phyloP scores from a whole-genome alignment of 2,329 filamentous ascomycete genomes.

The Ilyonectria sp. region DNA sequence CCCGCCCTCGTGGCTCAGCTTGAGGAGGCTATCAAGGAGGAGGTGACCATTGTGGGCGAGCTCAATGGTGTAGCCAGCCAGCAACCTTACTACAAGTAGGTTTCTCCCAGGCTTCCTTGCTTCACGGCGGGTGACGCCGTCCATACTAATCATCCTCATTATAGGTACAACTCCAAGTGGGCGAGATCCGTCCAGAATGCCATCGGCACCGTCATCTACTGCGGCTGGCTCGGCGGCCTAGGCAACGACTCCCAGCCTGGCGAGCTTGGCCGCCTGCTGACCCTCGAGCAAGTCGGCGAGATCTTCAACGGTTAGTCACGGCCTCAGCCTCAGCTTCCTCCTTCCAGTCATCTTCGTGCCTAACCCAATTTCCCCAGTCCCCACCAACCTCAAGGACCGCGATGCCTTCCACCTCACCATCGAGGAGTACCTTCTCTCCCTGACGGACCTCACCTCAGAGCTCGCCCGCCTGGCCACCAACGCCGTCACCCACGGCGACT shows the following conservation, averaged over 20 bases:
- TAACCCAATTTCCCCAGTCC: constrained; percentile 70
- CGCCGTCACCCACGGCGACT: constrained; percentile 89
- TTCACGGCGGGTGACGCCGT: constrained; percentile 17
- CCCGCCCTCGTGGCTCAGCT: constrained; percentile 78
- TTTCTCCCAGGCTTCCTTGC: constrained; percentile 4
- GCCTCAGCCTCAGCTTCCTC: background rate
- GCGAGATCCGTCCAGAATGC: constrained; percentile 86
- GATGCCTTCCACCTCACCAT: constrained; percentile 97
- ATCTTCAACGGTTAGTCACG: constrained; percentile 76
- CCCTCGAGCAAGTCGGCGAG: constrained; percentile 88
- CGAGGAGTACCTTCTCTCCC: constrained; percentile 93
- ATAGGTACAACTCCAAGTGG: constrained; percentile 88
- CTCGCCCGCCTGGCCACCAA: constrained; percentile 93
- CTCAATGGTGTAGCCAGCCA: constrained; percentile 83
- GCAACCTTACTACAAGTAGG: constrained; percentile 95
- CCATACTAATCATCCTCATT: constrained; percentile 17
- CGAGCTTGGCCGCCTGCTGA: constrained; percentile 79
- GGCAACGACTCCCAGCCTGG: constrained; percentile 64
- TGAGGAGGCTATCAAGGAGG: constrained; percentile 78
- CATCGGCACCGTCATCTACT: constrained; percentile 70
- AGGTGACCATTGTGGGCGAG: constrained; percentile 79
- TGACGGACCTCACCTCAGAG: constrained; percentile 92
- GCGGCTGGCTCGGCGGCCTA: constrained; percentile 86
- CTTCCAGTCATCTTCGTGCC: background rate
- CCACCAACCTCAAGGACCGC: constrained; percentile 89